These are phyloP conservation scores for Microcyclosporella mali DNA, from an alignment of 2,329 filamentous ascomycete genomes.

Conservation along the genomic window DNA sequence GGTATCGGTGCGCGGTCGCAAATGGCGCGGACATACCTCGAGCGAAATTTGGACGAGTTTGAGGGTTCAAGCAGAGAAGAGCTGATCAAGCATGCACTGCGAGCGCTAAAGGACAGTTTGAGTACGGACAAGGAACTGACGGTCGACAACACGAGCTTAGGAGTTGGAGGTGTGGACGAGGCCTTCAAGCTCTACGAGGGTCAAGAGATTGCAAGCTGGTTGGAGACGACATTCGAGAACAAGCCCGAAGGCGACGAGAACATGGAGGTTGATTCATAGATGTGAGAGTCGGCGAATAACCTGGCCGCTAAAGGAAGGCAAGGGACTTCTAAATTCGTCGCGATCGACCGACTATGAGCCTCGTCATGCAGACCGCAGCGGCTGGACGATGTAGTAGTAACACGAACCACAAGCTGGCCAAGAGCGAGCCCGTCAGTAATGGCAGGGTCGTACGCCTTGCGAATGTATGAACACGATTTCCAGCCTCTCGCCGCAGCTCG, in stretches of 20 bases:
- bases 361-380: too few species aligned
- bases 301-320: too few species aligned
- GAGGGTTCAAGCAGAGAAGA: constrained; percentile 70
- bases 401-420: too few species aligned
- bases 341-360: too few species aligned
- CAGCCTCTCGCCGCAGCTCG: too few species aligned
- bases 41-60: constrained; percentile 84
- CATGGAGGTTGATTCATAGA: constrained; percentile 30
- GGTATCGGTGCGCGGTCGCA: constrained; percentile 93
- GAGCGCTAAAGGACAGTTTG: constrained; percentile 88
- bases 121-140: constrained; percentile 97
- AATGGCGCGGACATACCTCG: constrained; percentile 95
- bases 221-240: constrained; percentile 61
- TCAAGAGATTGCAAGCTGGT: constrained; percentile 75
- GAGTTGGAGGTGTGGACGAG: constrained; percentile 80
- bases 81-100: constrained; percentile 82
- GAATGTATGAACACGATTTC: too few species aligned
- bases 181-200: constrained; percentile 88
- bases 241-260: constrained; percentile 28
- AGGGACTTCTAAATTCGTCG: too few species aligned
- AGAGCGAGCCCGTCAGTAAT: too few species aligned
- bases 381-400: too few species aligned
- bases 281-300: too few species aligned
- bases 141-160: constrained; percentile 91
- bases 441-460: too few species aligned